Evolutionary conservation across 306 rosid species (phyloP).

Genomic region (Canavalia ensiformis): DNA sequence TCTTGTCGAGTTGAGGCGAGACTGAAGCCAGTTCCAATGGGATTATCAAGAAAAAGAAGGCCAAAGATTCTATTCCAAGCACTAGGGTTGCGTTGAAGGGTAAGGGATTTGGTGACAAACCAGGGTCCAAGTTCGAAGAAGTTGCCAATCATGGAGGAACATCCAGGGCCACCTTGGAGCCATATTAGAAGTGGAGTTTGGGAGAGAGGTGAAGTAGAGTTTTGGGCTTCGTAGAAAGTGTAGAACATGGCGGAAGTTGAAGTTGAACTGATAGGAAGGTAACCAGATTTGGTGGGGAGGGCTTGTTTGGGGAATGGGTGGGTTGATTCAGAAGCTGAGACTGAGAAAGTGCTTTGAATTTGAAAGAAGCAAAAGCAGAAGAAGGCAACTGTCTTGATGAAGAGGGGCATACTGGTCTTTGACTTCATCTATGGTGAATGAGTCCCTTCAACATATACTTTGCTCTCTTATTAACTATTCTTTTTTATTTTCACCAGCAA

Average conservation of each 20-base stretch:
- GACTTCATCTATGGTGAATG: not conserved
- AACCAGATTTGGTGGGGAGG: slow-evolving; percentile 71
- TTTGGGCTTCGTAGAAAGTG: slow-evolving; percentile 72
- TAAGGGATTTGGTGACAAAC: slow-evolving; percentile 61
- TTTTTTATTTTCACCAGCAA: too few species aligned
- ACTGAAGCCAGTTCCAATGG: slow-evolving; percentile 75
- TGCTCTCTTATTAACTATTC: not conserved
- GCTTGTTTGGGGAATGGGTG: slow-evolving; percentile 56
- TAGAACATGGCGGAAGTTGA: slow-evolving; percentile 68
- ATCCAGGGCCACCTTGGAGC: slow-evolving; percentile 87
- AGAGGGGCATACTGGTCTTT: not conserved
- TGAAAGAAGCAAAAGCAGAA: not conserved
- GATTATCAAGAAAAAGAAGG: slow-evolving; percentile 73
- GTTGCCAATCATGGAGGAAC: slow-evolving; percentile 80
- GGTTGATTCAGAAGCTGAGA: slow-evolving; percentile 24
- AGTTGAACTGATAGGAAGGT: slow-evolving; percentile 56
- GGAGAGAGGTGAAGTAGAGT: slow-evolving; percentile 46
- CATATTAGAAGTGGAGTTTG: slow-evolving; percentile 73
- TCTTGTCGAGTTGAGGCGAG: slow-evolving; percentile 57
- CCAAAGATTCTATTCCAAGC: slow-evolving; percentile 74
- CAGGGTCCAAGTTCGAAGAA: slow-evolving; percentile 76
- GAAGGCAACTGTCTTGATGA: not conserved
- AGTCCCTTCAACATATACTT: not conserved
- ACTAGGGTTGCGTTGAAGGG: slow-evolving; percentile 58
- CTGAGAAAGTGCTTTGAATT: not conserved